Conservation (phyloP, 495 filamentous ascomycete species). For the Amphirosellinia nigrospora region DNA sequence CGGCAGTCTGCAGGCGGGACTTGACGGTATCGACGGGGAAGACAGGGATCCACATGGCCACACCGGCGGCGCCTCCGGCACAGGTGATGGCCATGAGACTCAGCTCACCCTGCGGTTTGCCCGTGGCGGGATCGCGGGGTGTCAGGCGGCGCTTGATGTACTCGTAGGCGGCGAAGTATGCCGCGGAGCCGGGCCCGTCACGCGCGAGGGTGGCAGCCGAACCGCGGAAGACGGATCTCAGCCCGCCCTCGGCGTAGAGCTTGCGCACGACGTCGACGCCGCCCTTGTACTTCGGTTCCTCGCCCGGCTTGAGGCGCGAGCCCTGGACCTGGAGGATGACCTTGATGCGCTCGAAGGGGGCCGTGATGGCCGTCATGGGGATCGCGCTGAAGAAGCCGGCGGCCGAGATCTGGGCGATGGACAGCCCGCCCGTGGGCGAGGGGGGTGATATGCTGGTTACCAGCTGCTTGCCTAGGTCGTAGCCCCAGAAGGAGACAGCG, state of each 20-base stretch:
- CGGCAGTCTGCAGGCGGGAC: constrained; percentile 87
- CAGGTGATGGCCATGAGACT: constrained; percentile 81
- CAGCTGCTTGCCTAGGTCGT: constrained; percentile 90
- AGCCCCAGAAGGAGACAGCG: constrained; percentile 99
- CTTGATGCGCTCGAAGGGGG: constrained; percentile 98
- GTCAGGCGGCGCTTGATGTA: constrained; percentile 86
- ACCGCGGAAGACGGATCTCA: constrained; percentile 90
- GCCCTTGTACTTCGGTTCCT: constrained; percentile 91
- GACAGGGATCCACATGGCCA: constrained; percentile 99
- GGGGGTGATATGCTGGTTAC: constrained; percentile 72
- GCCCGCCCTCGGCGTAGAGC: constrained; percentile 88
- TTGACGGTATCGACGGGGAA: constrained; percentile 99
- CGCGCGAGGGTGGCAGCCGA: constrained; percentile 88
- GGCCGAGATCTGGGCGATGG: constrained; percentile 84
- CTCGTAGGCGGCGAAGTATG: constrained; percentile 98
- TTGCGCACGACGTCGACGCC: constrained; percentile 94
- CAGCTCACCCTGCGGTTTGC: constrained; percentile 73
- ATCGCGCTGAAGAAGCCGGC: constrained; percentile 98
- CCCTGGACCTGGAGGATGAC: constrained; percentile 97
- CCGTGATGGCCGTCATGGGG: constrained; percentile 96
- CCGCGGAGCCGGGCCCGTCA: constrained; percentile 90
- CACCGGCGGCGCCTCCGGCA: constrained; percentile 87
- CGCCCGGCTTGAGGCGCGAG: constrained; percentile 85
- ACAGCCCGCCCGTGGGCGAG: constrained; percentile 67
- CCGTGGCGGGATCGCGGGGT: constrained; percentile 78